These are phyloP conservation scores for Leishmania lainsoni DNA, from an alignment of 208 protist species.

Conservation along the genomic window DNA sequence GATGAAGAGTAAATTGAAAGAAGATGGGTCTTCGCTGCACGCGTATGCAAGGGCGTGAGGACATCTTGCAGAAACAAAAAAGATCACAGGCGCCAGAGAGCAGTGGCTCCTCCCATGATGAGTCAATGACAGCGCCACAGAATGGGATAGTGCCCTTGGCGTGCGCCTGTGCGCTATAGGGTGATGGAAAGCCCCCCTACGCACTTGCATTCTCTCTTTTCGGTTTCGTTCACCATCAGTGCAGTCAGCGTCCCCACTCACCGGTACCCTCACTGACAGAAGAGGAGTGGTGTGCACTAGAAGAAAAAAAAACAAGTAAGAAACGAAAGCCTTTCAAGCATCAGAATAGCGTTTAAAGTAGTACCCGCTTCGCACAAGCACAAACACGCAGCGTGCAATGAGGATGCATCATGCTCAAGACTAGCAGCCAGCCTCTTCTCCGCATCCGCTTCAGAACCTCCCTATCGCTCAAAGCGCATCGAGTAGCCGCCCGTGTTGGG, in stretches of 20 bases:
- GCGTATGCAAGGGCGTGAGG: neutral
- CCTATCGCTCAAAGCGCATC: slow-evolving; percentile 90
- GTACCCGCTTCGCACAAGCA: neutral
- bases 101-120: neutral
- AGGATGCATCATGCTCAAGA: neutral
- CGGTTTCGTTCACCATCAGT: neutral
- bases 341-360: neutral
- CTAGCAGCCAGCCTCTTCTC: neutral
- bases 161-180: neutral
- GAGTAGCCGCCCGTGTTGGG: slow-evolving; percentile 92
- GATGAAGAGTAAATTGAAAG: neutral
- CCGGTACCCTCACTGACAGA: neutral
- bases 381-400: neutral
- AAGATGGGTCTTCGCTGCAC: neutral
- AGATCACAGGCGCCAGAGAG: neutral
- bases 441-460: neutral
- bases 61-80: neutral
- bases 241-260: neutral
- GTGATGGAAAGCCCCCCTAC: neutral
- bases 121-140: neutral
- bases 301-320: neutral
- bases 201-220: neutral
- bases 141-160: neutral
- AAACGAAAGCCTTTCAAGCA: neutral
- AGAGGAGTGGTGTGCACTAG: neutral